These are phyloP conservation scores for Fusarium dimerum DNA, from an alignment of 2,329 filamentous ascomycete genomes.

Conservation along the genomic window DNA sequence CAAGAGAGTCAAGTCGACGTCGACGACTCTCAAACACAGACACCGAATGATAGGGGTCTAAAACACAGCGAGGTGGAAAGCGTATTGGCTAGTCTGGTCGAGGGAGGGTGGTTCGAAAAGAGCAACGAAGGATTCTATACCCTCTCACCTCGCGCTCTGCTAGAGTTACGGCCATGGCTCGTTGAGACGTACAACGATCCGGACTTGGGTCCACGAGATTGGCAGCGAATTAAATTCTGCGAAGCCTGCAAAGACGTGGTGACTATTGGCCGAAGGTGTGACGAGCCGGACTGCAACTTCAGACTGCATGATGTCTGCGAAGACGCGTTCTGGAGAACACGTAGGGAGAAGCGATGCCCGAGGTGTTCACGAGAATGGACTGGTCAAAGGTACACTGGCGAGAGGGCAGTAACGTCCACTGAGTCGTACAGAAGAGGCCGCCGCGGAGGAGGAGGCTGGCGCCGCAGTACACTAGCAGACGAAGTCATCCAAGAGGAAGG, in stretches of 20 bases:
- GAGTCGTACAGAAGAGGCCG: slow-evolving; percentile 49
- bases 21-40: slow-evolving; percentile 38
- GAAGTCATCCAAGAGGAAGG: slow-evolving; percentile 35
- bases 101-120: slow-evolving; percentile 83
- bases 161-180: slow-evolving; percentile 85
- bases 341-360: slow-evolving; percentile 64
- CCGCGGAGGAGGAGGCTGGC: slow-evolving; percentile 36
- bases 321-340: slow-evolving; percentile 70
- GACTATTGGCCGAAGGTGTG: slow-evolving; percentile 79
- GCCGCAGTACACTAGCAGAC: slow-evolving; percentile 36
- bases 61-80: slow-evolving; percentile 77
- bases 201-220: slow-evolving; percentile 58
- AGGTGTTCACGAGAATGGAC: slow-evolving; percentile 55
- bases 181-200: slow-evolving; percentile 86
- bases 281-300: slow-evolving; percentile 64
- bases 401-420: slow-evolving; percentile 57
- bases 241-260: slow-evolving; percentile 87
- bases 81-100: slow-evolving; percentile 68
- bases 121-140: slow-evolving; percentile 72
- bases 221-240: slow-evolving; percentile 82
- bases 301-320: slow-evolving; percentile 78
- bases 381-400: slow-evolving; percentile 53
- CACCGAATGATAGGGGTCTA: slow-evolving; percentile 55
- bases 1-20: slow-evolving; percentile 34
- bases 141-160: slow-evolving; percentile 73